These are phyloP conservation scores for Corchorus olitorius DNA, from an alignment of 345 rosid species.

Conservation along the genomic window DNA sequence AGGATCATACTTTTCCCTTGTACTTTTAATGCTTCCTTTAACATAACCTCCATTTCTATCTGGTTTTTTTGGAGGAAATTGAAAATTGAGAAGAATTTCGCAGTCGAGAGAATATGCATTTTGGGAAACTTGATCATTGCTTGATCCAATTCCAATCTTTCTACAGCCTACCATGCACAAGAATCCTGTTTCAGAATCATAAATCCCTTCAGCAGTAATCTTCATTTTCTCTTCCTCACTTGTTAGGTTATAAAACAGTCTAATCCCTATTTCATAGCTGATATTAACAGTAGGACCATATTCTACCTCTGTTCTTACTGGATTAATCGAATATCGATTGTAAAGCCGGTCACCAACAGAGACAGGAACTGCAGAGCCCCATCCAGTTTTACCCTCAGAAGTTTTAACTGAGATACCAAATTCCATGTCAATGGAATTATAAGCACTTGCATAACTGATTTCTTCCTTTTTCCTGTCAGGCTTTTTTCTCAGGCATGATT, in stretches of 20 bases:
- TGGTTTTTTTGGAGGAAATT: conserved; percentile 42
- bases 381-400: conserved; percentile 26
- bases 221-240: neutral
- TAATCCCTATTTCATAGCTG: conserved; percentile 40
- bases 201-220: conserved; percentile 53
- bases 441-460: conserved; percentile 29
- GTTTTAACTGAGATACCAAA: conserved; percentile 30
- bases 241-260: neutral
- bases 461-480: conserved; percentile 20
- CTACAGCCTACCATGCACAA: conserved; percentile 63
- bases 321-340: neutral
- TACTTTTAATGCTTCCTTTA: conserved; percentile 45
- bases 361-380: conserved; percentile 41
- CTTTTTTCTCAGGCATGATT: conserved; percentile 29
- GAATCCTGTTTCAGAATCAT: conserved; percentile 41
- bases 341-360: conserved; percentile 38
- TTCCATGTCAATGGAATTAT: conserved; percentile 38
- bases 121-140: neutral
- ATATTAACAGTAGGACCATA: conserved; percentile 24
- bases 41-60: conserved; percentile 23
- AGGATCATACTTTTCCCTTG: conserved; percentile 35
- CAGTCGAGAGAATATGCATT: conserved; percentile 34
- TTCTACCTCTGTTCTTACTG: neutral
- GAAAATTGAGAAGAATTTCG: conserved; percentile 35
- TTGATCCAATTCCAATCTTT: conserved; percentile 3